phyloP scores from a whole-genome alignment of 2,329 filamentous ascomycete species.

The Aureobasidium subglaciale region DNA sequence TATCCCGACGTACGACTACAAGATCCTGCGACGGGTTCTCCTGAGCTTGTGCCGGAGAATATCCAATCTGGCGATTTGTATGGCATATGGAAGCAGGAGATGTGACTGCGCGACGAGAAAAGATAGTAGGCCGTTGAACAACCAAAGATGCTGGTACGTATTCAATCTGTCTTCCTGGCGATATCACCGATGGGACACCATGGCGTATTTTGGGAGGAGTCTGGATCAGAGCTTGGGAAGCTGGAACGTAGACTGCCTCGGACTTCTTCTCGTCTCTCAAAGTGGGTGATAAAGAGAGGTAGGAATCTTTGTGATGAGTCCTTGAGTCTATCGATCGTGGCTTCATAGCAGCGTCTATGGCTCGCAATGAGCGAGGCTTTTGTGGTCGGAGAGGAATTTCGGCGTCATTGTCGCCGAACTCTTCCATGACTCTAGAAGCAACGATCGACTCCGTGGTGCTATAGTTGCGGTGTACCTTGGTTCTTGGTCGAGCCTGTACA shows the following conservation, averaged over 20 bases:
- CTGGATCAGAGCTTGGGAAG: not conserved
- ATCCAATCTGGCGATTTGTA: conserved; percentile 15
- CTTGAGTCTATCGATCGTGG: conserved; percentile 18
- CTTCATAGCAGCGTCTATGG: conserved; percentile 31
- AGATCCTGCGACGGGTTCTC: conserved; percentile 3
- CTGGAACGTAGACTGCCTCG: not conserved
- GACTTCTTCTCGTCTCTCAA: not conserved
- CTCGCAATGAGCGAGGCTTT: conserved; percentile 19
- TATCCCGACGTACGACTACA: conserved; percentile 20
- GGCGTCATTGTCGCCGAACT: conserved; percentile 24
- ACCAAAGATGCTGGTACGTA: conserved; percentile 29
- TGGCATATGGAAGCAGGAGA: conserved; percentile 24
- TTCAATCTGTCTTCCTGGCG: conserved; percentile 22
- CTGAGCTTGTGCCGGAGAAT: not conserved
- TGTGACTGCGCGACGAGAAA: conserved; percentile 18
- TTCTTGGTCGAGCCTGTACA: conserved; percentile 3
- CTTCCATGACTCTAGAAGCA: conserved; percentile 16
- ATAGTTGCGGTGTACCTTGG: conserved; percentile 29
- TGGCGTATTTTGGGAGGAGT: not conserved
- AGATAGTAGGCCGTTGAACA: conserved; percentile 19
- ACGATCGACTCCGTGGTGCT: conserved; percentile 29
- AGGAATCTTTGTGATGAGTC: conserved; percentile 30
- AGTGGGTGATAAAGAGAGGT: conserved; percentile 22
- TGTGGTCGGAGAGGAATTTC: conserved; percentile 19
- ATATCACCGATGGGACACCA: conserved; percentile 19